phyloP scores from a whole-genome alignment of 2,329 filamentous ascomycete genomes.

The Beauveria asiatica region DNA sequence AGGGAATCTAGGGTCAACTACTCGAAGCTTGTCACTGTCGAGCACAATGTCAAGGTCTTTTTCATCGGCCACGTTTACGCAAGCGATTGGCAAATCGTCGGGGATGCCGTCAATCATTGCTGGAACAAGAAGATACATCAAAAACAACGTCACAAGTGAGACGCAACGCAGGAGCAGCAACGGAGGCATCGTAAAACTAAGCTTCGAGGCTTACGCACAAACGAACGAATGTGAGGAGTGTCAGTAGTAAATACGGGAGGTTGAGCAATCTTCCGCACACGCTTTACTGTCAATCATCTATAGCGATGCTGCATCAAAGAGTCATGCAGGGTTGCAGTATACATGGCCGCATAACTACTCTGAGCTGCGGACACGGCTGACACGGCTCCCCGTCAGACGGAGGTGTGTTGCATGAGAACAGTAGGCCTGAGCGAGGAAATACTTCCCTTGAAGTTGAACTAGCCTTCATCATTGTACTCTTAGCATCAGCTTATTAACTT shows the following conservation, averaged over 20 bases:
- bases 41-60: conserved; percentile 49
- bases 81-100: conserved; percentile 33
- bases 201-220: background rate
- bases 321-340: background rate
- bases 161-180: background rate
- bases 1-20: conserved; percentile 49
- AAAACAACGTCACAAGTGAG: conserved; percentile 18
- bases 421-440: no score
- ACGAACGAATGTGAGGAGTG: background rate
- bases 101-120: conserved; percentile 38
- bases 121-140: conserved; percentile 38
- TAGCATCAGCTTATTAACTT: background rate
- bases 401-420: background rate
- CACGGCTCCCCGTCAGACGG: background rate
- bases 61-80: conserved; percentile 42
- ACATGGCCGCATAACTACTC: background rate
- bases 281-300: background rate
- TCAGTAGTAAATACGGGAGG: background rate
- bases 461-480: background rate
- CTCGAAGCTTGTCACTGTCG: conserved; percentile 45
- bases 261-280: background rate
- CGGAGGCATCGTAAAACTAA: background rate
- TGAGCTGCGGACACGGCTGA: background rate
- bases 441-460: background rate
- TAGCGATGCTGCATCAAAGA: background rate